Evolutionary conservation across 2,329 filamentous ascomycete genomes (phyloP).

Genomic region (Colletotrichum endophyticum): DNA sequence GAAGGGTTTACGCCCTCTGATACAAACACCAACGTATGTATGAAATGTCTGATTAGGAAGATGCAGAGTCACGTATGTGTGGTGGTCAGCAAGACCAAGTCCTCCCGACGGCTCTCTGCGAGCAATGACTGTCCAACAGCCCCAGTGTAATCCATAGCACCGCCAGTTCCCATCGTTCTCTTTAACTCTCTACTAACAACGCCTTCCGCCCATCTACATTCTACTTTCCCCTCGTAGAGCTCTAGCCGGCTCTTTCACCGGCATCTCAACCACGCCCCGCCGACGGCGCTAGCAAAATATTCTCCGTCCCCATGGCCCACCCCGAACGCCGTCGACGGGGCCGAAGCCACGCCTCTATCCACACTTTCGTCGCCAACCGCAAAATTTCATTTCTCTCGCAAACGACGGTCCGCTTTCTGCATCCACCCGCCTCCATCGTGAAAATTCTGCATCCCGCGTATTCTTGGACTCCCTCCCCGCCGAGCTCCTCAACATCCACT

Average conservation of each 20-base stretch:
- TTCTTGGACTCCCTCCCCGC: fast-evolving
- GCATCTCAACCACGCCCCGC: not conserved
- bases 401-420: not conserved
- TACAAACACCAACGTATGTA: fast-evolving
- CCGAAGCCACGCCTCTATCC: not conserved
- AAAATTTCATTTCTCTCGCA: not conserved
- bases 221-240: too few relatives aligned
- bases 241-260: too few relatives aligned
- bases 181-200: too few relatives aligned
- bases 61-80: too few relatives aligned
- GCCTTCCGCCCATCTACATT: too few relatives aligned
- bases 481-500: fast-evolving
- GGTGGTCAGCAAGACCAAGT: too few relatives aligned
- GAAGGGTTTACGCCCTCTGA: too few relatives aligned
- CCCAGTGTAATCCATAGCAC: too few relatives aligned
- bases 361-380: not conserved
- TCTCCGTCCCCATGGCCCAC: not conserved
- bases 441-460: not conserved
- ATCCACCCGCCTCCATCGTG: not conserved
- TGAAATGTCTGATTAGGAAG: too few relatives aligned
- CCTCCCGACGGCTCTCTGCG: too few relatives aligned
- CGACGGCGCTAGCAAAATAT: not conserved
- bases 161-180: too few relatives aligned
- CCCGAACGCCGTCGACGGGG: not conserved
- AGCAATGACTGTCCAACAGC: too few relatives aligned